Evolutionary conservation across 2,329 filamentous ascomycete species (phyloP), one percentile per base, ranked within the genome.

Genomic region (Aspergillus jensenii): DNA sequence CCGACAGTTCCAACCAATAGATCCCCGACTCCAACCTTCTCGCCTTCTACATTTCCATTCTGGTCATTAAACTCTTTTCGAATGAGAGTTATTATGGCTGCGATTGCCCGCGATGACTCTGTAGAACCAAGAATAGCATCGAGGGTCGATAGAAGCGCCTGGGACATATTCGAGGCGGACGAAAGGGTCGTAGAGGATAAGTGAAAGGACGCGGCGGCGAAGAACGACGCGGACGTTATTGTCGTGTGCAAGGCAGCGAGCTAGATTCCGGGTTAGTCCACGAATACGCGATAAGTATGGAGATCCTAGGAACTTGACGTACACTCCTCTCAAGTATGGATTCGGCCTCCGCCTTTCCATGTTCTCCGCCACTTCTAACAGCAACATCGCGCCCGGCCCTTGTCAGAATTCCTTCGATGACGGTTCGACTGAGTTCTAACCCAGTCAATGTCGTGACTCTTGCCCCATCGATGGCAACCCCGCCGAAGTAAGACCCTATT

Each of bases 91-190:
- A 80, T 75, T 27, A 80, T 79, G 2, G 78, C 75, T 2, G 78
- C 78, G 59, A 80, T 79, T 3, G 78, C 78, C 39, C 78, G 73
- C 5, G 78, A 80, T 1, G 78, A 78, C 62, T 80, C 78, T 2
- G 78, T 79, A n/a, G 76, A 79, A 11, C 78, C 78, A 35, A 80
- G 69, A 25, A 79, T 76, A 3, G 78, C 76, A 67, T 80, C 78
- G 11, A 80, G 69, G 1, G 75, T 78, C 40, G 77, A 76, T 17
- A 80, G 58, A 7, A 79, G 71, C 39, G 76, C 74, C 56, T 79
- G 76, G 0, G 78, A 78, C 55, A 78, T 68, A 56, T 71, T 72
- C 6, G 75, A 71, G 39, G 76, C 68, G 11, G 78, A 79, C 14
- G 74, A 72, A 52, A 80, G 68, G 6, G 75, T 74, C 8, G 74